Base-by-base conservation (phyloP, 2,329 filamentous ascomycete species). In the Fusarium dlaminii region DNA sequence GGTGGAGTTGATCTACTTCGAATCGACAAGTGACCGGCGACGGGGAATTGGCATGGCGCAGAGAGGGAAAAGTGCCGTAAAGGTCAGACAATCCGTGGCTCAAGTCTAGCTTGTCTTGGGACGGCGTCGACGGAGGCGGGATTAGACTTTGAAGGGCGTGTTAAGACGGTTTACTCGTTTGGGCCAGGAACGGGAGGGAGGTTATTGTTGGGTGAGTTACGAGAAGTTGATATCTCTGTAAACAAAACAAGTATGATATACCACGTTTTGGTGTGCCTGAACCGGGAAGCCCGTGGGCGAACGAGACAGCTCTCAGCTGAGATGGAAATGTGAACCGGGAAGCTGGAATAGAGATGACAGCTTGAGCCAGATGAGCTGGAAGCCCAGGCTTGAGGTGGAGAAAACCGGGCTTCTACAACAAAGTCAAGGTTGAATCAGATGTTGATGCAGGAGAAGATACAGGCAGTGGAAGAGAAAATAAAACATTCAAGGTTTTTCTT, bases 21-120 rank as follows among this genome's bases (percentile, higher is more conserved):
- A 70, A 74, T 70, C 72, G 72, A 73, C 72, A 73, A 73, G 65
- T 70, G 65, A 74, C 70, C 45, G 45, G 27, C 55, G 62, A 67
- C 63, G 54, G 43, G 57, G 61, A 65, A 77, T 69, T 62, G 63
- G 75, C 75, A 77, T 77, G 69, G 75, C 72, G 74, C 70, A 64
- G 61, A 72, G 65, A 55, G 52, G 58, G 51, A 49, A 43, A 74
- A 61, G 61, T 75, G 67, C 52, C 58, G 69, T 65, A 63, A 62
- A 60, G 72, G 56, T 74, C 55, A 70, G 67, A 46, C 62, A 70
- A 67, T 42, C 32, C 63, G 73, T 66, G 59, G 72, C 69, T 62
- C 73, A 56, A 45, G 64, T 49, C 68, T 76, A 72, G 68, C 72
- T 73, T 63, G 63, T 75, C 73, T 76, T 27, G 73, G 66, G 61